phyloP scores from a whole-genome alignment of 2,329 filamentous ascomycete species.

The Arthrocladium fulminans region DNA sequence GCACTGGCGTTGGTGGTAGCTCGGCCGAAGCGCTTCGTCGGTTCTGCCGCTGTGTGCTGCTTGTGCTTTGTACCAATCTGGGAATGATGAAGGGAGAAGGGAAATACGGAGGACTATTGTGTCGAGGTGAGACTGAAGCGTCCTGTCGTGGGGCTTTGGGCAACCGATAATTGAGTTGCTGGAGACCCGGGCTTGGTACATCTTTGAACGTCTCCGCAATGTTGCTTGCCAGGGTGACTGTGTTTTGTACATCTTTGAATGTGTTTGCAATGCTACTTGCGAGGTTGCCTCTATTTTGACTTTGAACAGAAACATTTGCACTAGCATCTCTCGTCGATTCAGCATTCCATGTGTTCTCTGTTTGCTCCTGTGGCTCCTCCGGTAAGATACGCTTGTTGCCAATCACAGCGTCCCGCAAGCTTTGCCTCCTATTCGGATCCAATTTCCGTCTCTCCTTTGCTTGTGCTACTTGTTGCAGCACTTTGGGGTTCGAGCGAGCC shows the following conservation, averaged over 20 bases:
- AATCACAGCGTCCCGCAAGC: conserved; percentile 3
- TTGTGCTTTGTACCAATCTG: conserved; percentile 13
- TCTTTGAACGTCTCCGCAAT: background rate
- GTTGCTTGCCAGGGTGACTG: background rate
- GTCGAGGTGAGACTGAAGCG: background rate
- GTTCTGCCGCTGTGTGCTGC: background rate
- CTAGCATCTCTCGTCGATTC: background rate
- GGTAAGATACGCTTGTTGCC: background rate
- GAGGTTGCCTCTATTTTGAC: background rate
- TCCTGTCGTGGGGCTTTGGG: background rate
- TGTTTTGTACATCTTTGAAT: background rate
- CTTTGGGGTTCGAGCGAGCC: conserved; percentile 22
- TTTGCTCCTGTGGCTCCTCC: background rate
- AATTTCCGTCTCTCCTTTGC: conserved; percentile 7
- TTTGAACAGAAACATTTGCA: too few relatives aligned
- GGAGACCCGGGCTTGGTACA: background rate
- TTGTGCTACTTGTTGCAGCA: conserved; percentile 13
- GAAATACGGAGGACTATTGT: background rate
- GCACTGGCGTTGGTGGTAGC: conserved; percentile 22
- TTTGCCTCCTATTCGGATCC: conserved; percentile 3
- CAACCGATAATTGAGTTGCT: background rate
- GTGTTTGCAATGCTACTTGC: background rate
- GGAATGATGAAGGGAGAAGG: conserved; percentile 13
- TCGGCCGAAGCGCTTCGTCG: conserved; percentile 16
- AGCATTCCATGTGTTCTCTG: background rate